A percentile compares a stretch with the other conserved stretches of the same genome.
These are phyloP conservation scores for Centrapalus pauciflorus DNA, from an alignment of 129 eudicot genomes.

Conservation along the genomic window DNA sequence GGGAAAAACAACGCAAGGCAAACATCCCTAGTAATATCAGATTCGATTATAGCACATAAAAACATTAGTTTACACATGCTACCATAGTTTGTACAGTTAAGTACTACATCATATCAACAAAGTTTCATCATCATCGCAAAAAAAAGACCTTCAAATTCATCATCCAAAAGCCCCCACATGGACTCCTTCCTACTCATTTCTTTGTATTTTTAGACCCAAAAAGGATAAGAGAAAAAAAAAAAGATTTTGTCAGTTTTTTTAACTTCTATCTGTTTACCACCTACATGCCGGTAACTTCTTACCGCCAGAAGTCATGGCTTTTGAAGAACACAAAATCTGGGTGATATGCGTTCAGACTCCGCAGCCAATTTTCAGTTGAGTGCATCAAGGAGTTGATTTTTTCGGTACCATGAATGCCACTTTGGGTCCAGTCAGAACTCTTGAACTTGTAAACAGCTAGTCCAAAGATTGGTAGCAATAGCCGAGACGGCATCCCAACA, in stretches of 20 bases:
- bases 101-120: constrained; percentile 23
- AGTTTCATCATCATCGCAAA: constrained; percentile 16
- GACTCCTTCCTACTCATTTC: constrained; percentile 14
- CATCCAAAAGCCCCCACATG: constrained; percentile 21
- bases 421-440: constrained; percentile 58
- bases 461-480: constrained; percentile 64
- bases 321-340: constrained; percentile 78
- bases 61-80: constrained; percentile 27
- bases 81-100: constrained; percentile 25
- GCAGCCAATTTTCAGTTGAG: constrained; percentile 82
- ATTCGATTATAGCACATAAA: constrained; percentile 14
- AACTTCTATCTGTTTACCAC: constrained; percentile 12
- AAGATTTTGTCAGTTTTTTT: constrained; percentile 24
- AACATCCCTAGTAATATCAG: neutral
- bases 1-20: no score
- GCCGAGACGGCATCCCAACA: constrained; percentile 37
- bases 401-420: constrained; percentile 51
- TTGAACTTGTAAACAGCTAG: constrained; percentile 81
- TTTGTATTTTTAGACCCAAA: neutral
- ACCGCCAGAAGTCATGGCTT: constrained; percentile 49
- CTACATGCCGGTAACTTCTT: constrained; percentile 4
- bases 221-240: no score
- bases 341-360: constrained; percentile 60
- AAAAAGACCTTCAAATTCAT: constrained; percentile 7
- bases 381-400: constrained; percentile 53